phyloP scores from a whole-genome alignment of 2,329 filamentous ascomycete species.

The Fusarium anthophilum region DNA sequence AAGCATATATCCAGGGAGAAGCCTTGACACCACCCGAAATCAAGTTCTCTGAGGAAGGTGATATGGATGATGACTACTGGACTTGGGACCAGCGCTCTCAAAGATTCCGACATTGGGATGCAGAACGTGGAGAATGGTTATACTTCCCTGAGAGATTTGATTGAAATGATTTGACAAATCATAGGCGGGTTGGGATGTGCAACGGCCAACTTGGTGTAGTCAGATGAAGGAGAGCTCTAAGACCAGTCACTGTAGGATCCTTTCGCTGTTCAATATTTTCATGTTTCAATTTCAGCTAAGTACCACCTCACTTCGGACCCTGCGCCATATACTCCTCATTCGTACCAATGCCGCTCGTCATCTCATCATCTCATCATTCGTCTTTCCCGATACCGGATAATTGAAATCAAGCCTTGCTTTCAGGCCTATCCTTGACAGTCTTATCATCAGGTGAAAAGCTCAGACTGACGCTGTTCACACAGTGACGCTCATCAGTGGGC shows the following conservation, averaged over 20 bases:
- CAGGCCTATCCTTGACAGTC: conserved; percentile 45
- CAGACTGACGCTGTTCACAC: conserved; percentile 92
- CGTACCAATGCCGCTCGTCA: not conserved
- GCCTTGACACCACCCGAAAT: conserved; percentile 31
- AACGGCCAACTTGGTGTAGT: not conserved
- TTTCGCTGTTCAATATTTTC: not conserved
- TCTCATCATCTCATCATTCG: not conserved
- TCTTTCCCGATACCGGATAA: not conserved
- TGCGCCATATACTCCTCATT: not conserved
- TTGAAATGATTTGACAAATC: conserved; percentile 7
- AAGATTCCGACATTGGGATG: conserved; percentile 39
- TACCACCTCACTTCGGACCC: not conserved
- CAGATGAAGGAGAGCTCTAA: not conserved
- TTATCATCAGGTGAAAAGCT: conserved; percentile 78
- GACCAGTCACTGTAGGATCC: not conserved
- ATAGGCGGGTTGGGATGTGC: not conserved
- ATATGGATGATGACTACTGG: conserved; percentile 37
- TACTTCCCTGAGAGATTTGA: conserved; percentile 40
- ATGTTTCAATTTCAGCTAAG: not conserved
- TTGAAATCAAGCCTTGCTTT: conserved; percentile 48
- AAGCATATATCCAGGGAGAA: conserved; percentile 31
- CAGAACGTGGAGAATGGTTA: conserved; percentile 32
- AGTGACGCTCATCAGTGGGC: conserved; percentile 95
- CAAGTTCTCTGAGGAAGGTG: conserved; percentile 29
- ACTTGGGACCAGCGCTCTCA: conserved; percentile 27